phyloP scores from a whole-genome alignment of 108 stramenopile genomes.

The Cyclotella baltica region DNA sequence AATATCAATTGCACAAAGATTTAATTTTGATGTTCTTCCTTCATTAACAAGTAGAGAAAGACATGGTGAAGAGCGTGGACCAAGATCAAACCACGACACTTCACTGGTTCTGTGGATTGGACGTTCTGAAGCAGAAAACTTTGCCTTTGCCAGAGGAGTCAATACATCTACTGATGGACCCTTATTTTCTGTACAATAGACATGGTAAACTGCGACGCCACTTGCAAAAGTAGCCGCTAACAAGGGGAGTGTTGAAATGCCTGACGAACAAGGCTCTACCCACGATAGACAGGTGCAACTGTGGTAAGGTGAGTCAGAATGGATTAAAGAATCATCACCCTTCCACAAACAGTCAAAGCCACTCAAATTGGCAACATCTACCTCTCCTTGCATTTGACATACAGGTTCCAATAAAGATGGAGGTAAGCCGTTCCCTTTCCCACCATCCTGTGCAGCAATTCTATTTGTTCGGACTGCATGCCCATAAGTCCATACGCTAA shows the following conservation, averaged over 20 bases:
- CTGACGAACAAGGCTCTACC: slow-evolving; percentile 49
- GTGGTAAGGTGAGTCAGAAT: slow-evolving; percentile 15
- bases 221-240: slow-evolving; percentile 76
- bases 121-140: slow-evolving; percentile 19
- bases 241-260: slow-evolving; percentile 54
- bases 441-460: slow-evolving; percentile 6
- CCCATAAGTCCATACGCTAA: slow-evolving; percentile 79
- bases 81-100: slow-evolving; percentile 52
- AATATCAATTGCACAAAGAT: slow-evolving; percentile 54
- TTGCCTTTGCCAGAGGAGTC: slow-evolving; percentile 46
- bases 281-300: slow-evolving; percentile 72
- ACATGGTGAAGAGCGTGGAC: slow-evolving; percentile 50
- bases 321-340: slow-evolving; percentile 21
- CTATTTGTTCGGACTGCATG: slow-evolving; percentile 64
- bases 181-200: slow-evolving; percentile 11
- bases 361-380: slow-evolving; percentile 40
- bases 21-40: slow-evolving; percentile 22
- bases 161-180: slow-evolving; percentile 10
- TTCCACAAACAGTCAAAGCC: slow-evolving; percentile 47
- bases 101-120: slow-evolving; percentile 20
- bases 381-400: slow-evolving; percentile 57
- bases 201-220: slow-evolving; percentile 78
- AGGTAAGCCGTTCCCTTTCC: background rate
- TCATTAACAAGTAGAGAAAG: slow-evolving; percentile 37
- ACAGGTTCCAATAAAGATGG: slow-evolving; percentile 50